Evolutionary conservation across 805 yeast species (phyloP).

Genomic region (Debaryomyces maramus): DNA sequence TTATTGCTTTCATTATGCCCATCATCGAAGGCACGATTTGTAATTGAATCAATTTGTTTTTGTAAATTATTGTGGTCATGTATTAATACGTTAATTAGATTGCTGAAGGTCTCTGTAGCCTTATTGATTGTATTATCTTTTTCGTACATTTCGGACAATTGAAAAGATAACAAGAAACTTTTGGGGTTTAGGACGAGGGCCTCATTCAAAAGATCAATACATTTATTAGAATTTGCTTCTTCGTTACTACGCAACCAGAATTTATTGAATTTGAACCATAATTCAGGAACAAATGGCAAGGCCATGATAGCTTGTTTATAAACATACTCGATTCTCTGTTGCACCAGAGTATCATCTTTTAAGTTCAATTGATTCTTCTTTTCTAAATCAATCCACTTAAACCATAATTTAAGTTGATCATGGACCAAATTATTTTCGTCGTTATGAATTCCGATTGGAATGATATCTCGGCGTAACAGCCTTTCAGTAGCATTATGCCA

Average conservation of each 20-base stretch:
- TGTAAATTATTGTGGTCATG: slow-evolving; percentile 32
- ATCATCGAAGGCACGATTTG: slow-evolving; percentile 12
- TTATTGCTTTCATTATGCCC: slow-evolving; percentile 12
- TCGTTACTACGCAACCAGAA: slow-evolving; percentile 33
- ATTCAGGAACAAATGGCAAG: slow-evolving; percentile 64
- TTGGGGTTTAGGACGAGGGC: slow-evolving; percentile 67
- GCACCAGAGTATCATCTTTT: slow-evolving; percentile 44
- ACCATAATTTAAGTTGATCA: slow-evolving; percentile 59
- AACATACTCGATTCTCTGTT: slow-evolving; percentile 65
- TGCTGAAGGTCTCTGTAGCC: slow-evolving; percentile 51
- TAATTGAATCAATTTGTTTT: slow-evolving; percentile 21
- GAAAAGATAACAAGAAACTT: slow-evolving; percentile 65
- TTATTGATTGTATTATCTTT: slow-evolving; percentile 49
- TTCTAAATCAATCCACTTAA: slow-evolving; percentile 80
- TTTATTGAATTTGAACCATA: slow-evolving; percentile 68
- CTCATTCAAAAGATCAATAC: slow-evolving; percentile 49
- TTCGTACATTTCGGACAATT: slow-evolving; percentile 71
- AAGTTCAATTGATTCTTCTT: slow-evolving; percentile 65
- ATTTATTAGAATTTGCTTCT: slow-evolving; percentile 40
- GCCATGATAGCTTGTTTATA: slow-evolving; percentile 66
- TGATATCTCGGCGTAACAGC: slow-evolving; percentile 43
- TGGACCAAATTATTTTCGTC: slow-evolving; percentile 17
- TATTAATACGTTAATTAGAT: slow-evolving; percentile 48
- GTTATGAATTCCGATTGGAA: slow-evolving; percentile 24
- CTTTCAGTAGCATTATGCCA: slow-evolving; percentile 57